Percentiles rank a stretch among this genome's conserved stretches.
phyloP scores from a whole-genome alignment of 768 basidiomycete genomes.

The Termitomyces sp. region DNA sequence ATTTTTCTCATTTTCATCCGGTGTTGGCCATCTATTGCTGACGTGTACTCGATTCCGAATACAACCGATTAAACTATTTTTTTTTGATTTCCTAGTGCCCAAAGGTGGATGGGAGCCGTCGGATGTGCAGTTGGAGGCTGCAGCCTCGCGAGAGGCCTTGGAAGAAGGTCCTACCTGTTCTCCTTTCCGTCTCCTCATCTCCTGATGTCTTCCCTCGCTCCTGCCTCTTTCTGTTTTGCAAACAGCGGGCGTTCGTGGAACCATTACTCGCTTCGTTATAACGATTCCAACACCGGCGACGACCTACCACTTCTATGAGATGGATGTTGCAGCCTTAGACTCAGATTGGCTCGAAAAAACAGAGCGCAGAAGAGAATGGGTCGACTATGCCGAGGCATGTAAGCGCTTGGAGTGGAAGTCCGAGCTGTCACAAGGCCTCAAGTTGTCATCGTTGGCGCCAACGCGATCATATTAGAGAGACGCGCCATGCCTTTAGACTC shows the following conservation, averaged over 20 bases:
- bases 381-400: conserved; percentile 81
- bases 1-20: conserved; percentile 11
- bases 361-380: conserved; percentile 84
- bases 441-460: conserved; percentile 67
- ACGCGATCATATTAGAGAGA: conserved; percentile 21
- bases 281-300: conserved; percentile 77
- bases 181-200: conserved; percentile 68
- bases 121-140: conserved; percentile 79
- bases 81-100: conserved; percentile 53
- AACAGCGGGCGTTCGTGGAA: conserved; percentile 86
- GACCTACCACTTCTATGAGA: conserved; percentile 89
- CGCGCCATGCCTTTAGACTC: conserved; percentile 7
- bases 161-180: conserved; percentile 95
- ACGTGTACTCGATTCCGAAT: conserved; percentile 11
- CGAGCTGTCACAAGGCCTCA: conserved; percentile 77
- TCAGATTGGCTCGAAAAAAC: conserved; percentile 78
- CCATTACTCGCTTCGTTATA: conserved; percentile 79
- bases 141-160: conserved; percentile 87
- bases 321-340: conserved; percentile 77
- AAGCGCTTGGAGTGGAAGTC: conserved; percentile 77
- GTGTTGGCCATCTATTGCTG: conserved; percentile 1
- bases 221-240: conserved; percentile 21
- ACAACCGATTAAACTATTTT: conserved; percentile 9
- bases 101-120: conserved; percentile 89
- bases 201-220: conserved; percentile 55